These are phyloP conservation scores for Pyrenochaeta sp. DNA, from an alignment of 2,329 filamentous ascomycete species.

Conservation along the genomic window DNA sequence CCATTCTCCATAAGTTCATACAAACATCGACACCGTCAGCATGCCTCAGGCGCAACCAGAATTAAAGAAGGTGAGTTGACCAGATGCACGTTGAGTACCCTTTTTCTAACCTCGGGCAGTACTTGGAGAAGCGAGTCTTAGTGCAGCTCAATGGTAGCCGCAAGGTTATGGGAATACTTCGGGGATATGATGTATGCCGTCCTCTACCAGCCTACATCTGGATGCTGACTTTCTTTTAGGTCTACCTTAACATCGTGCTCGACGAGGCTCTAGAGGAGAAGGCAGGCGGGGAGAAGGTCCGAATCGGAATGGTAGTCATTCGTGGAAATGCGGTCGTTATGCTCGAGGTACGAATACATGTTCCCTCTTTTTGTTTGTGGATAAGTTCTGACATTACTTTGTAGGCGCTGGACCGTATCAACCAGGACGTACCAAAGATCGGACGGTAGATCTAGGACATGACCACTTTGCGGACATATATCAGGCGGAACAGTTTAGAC, in stretches of 20 bases:
- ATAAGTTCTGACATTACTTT: conserved; percentile 14
- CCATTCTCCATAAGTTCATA: conserved; percentile 1
- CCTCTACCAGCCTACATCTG: too few species aligned
- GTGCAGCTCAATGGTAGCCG: conserved; percentile 97
- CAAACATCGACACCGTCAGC: conserved; percentile 50
- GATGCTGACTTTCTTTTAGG: conserved; percentile 60
- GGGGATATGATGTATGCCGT: conserved; percentile 88
- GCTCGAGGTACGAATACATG: conserved; percentile 72
- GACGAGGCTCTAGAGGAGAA: conserved; percentile 98
- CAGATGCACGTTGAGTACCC: background rate
- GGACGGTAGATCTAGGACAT: conserved; percentile 30
- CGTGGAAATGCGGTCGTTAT: conserved; percentile 98
- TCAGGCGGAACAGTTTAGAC: background rate
- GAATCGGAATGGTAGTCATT: conserved; percentile 94
- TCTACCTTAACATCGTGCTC: conserved; percentile 97
- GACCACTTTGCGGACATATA: conserved; percentile 1
- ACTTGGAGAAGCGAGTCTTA: conserved; percentile 98
- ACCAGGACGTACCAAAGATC: conserved; percentile 44
- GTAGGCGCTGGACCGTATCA: conserved; percentile 49
- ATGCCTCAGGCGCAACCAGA: conserved; percentile 99
- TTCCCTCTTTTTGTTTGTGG: background rate
- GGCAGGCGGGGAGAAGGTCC: conserved; percentile 85
- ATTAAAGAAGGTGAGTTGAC: conserved; percentile 83
- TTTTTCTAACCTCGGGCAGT: conserved; percentile 64
- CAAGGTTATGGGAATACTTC: conserved; percentile 92